phyloP scores from a whole-genome alignment of 108 stramenopile species.

The Cyclotella kingstonii region DNA sequence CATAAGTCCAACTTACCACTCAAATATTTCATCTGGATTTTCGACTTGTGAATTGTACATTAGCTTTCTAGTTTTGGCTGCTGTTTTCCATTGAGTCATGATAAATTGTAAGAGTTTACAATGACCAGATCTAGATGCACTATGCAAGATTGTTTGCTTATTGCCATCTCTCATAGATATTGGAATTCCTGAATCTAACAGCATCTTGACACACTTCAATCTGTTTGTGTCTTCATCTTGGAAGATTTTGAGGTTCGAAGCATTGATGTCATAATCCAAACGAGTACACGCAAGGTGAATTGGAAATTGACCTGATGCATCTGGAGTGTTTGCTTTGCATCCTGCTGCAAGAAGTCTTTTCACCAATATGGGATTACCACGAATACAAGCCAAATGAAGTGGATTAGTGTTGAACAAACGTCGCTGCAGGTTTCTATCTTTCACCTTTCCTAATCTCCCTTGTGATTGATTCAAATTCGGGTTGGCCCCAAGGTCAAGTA shows the following conservation, averaged over 20 bases:
- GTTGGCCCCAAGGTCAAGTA: conserved; percentile 63
- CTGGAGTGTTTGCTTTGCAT: conserved; percentile 63
- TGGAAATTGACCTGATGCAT: conserved; percentile 69
- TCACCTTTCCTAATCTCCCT: conserved; percentile 33
- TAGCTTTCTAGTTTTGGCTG: conserved; percentile 18
- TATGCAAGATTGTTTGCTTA: conserved; percentile 75
- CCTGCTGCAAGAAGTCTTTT: conserved; percentile 42
- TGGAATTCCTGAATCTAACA: conserved; percentile 53
- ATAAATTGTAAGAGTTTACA: conserved; percentile 43
- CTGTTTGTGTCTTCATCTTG: conserved; percentile 50
- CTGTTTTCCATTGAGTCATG: conserved; percentile 47
- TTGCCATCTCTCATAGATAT: conserved; percentile 80
- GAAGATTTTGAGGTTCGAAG: neutral
- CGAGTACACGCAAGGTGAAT: conserved; percentile 73
- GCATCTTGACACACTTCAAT: conserved; percentile 51
- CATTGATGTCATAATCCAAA: neutral
- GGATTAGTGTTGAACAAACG: conserved; percentile 58
- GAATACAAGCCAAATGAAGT: conserved; percentile 69
- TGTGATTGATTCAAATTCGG: conserved; percentile 52
- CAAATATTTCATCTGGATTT: conserved; percentile 23
- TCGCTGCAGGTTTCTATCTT: conserved; percentile 29
- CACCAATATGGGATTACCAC: conserved; percentile 54
- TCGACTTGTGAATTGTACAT: conserved; percentile 35
- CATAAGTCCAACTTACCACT: conserved; percentile 47
- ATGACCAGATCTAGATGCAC: conserved; percentile 75